These are phyloP conservation scores for Rusavskia elegans DNA, from an alignment of 495 filamentous ascomycete species.

Conservation along the genomic window DNA sequence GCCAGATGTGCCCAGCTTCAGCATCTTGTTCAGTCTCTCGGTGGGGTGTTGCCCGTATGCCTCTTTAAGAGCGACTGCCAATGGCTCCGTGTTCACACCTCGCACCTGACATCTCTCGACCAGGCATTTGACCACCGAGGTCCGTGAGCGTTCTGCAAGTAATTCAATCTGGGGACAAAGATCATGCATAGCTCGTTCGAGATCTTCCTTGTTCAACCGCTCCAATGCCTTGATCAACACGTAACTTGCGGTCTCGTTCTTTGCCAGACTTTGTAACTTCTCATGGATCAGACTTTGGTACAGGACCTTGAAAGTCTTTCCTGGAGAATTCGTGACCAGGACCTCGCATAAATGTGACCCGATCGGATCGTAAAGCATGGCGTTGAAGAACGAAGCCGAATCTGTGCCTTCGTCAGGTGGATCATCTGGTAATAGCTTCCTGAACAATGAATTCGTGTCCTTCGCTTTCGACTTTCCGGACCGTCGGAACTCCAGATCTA, in stretches of 20 bases:
- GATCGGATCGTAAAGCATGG: slow-evolving; percentile 72
- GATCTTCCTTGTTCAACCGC: slow-evolving; percentile 67
- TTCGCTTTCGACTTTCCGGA: slow-evolving; percentile 47
- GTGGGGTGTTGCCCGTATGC: slow-evolving; percentile 41
- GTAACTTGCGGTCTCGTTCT: slow-evolving; percentile 80
- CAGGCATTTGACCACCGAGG: slow-evolving; percentile 60
- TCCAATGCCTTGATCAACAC: slow-evolving; percentile 67
- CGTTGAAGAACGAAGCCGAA: slow-evolving; percentile 58
- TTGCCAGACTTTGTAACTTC: slow-evolving; percentile 57
- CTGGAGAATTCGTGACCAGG: slow-evolving; percentile 62
- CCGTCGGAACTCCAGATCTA: slow-evolving; percentile 66
- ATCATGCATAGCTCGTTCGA: slow-evolving; percentile 48
- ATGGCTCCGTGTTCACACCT: slow-evolving; percentile 38
- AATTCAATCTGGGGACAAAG: slow-evolving; percentile 52
- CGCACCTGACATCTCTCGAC: slow-evolving; percentile 71
- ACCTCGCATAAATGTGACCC: slow-evolving; percentile 82
- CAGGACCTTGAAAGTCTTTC: slow-evolving; percentile 74
- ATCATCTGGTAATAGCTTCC: slow-evolving; percentile 48
- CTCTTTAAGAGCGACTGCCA: slow-evolving; percentile 43
- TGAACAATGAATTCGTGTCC: slow-evolving; percentile 42
- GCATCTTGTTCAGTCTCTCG: slow-evolving; percentile 39
- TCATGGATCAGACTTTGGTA: slow-evolving; percentile 60
- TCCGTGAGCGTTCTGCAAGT: slow-evolving; percentile 56
- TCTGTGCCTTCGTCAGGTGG: slow-evolving; percentile 39
- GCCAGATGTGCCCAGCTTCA: slow-evolving; percentile 27